phyloP scores from a whole-genome alignment of 805 yeast genomes.

The Saccharomycopsis selenospora region DNA sequence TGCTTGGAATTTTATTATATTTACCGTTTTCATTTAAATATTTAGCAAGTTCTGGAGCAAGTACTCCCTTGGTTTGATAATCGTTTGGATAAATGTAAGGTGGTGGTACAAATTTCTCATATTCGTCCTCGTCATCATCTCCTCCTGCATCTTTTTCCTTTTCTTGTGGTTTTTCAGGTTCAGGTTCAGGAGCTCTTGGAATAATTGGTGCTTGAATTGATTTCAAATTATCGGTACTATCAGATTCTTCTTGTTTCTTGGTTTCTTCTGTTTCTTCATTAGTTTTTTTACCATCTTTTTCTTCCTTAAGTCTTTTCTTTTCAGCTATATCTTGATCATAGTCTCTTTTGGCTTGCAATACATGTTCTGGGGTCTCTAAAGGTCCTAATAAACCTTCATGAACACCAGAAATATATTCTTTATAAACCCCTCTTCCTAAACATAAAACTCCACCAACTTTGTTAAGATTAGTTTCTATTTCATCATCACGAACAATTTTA shows the following conservation, averaged over 20 bases:
- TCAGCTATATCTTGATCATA: slow-evolving; percentile 21
- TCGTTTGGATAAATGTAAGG: slow-evolving; percentile 60
- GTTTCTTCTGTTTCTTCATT: slow-evolving; percentile 13
- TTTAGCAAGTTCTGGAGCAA: slow-evolving; percentile 55
- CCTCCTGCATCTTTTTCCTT: slow-evolving; percentile 21
- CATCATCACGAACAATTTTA: slow-evolving; percentile 34
- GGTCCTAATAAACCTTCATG: slow-evolving; percentile 97
- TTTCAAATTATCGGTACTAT: slow-evolving; percentile 27
- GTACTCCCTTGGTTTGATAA: slow-evolving; percentile 38
- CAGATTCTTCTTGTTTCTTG: slow-evolving; percentile 12
- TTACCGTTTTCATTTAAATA: slow-evolving; percentile 21
- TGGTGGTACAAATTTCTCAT: slow-evolving; percentile 25
- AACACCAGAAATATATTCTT: slow-evolving; percentile 83
- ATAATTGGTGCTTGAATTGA: slow-evolving; percentile 38
- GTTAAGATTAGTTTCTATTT: slow-evolving; percentile 34
- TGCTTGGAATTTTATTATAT: slow-evolving; percentile 27
- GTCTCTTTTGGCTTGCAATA: slow-evolving; percentile 15
- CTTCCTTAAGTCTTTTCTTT: slow-evolving; percentile 11
- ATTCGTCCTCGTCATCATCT: slow-evolving; percentile 25
- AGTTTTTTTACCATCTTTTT: slow-evolving; percentile 10
- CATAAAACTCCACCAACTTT: slow-evolving; percentile 82
- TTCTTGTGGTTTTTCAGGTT: too few species aligned
- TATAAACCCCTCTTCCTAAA: slow-evolving; percentile 92
- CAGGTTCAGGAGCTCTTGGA: too few species aligned
- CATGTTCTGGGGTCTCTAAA: slow-evolving; percentile 43